Conservation (phyloP, 495 filamentous ascomycete species). For the Trichocladium uniseriatum region DNA sequence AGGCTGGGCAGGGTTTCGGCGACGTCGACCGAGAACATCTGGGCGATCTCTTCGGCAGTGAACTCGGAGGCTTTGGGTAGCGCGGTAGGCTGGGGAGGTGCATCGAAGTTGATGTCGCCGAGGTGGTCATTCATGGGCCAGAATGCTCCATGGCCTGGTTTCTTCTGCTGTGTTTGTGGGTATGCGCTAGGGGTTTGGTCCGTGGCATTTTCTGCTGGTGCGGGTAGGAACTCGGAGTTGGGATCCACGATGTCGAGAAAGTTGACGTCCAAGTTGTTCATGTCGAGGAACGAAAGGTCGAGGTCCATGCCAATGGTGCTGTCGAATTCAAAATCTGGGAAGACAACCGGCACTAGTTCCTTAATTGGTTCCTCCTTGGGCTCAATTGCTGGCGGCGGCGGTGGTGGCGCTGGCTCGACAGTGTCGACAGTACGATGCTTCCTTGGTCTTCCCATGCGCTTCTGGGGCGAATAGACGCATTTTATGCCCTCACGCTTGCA, state of each 20-base stretch:
- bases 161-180: background rate
- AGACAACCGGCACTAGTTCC: background rate
- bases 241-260: slow-evolving; percentile 25
- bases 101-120: slow-evolving; percentile 14
- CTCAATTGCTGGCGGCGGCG: background rate
- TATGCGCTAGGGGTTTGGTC: background rate
- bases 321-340: slow-evolving; percentile 20
- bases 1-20: slow-evolving; percentile 11
- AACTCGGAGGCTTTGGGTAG: slow-evolving; percentile 1
- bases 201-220: background rate
- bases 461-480: slow-evolving; percentile 52
- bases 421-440: slow-evolving; percentile 44
- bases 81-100: background rate
- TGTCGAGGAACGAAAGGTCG: slow-evolving; percentile 29
- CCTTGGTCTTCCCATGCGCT: slow-evolving; percentile 53
- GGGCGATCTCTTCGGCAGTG: slow-evolving; percentile 11
- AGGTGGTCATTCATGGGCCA: slow-evolving; percentile 4
- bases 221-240: slow-evolving; percentile 2
- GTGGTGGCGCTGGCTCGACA: slow-evolving; percentile 17
- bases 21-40: slow-evolving; percentile 2
- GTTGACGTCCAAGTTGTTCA: slow-evolving; percentile 21
- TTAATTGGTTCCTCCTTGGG: background rate
- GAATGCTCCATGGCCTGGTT: background rate
- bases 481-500: slow-evolving; percentile 44
- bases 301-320: slow-evolving; percentile 21